phyloP scores from a whole-genome alignment of 208 protist genomes.

The Giardia muris region DNA sequence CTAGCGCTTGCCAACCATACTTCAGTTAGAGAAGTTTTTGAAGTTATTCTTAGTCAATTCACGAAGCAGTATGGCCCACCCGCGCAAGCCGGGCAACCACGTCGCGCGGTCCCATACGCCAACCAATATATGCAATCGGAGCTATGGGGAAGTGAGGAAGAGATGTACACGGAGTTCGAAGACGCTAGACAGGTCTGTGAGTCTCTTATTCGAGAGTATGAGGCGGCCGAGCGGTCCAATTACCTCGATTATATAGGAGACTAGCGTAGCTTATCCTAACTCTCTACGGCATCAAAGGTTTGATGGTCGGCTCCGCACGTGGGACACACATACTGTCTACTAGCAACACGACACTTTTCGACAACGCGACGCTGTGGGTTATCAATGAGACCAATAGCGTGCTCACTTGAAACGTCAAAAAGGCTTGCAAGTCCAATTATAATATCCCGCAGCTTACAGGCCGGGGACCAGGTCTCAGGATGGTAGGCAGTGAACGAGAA shows the following conservation, averaged over 20 bases:
- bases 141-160: not conserved
- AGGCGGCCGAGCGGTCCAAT: not conserved
- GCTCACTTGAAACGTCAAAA: not conserved
- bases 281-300: too few relatives aligned
- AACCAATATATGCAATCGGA: not conserved
- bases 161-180: not conserved
- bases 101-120: not conserved
- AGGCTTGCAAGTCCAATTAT: not conserved
- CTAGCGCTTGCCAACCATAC: slow-evolving; percentile 98
- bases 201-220: not conserved
- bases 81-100: too few relatives aligned
- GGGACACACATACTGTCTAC: too few relatives aligned
- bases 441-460: not conserved
- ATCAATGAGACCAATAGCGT: not conserved
- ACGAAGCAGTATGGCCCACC: not conserved
- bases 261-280: not conserved
- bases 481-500: slow-evolving; percentile 49
- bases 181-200: not conserved
- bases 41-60: slow-evolving; percentile 64
- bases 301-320: too few relatives aligned
- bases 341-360: too few relatives aligned
- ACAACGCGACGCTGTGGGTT: not conserved
- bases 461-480: slow-evolving; percentile 42
- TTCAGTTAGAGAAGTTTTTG: slow-evolving; percentile 71
- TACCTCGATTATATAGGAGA: not conserved